Evolutionary conservation across 108 stramenopile genomes (phyloP).

Genomic region (Pseudonitzschia delicatissima): DNA sequence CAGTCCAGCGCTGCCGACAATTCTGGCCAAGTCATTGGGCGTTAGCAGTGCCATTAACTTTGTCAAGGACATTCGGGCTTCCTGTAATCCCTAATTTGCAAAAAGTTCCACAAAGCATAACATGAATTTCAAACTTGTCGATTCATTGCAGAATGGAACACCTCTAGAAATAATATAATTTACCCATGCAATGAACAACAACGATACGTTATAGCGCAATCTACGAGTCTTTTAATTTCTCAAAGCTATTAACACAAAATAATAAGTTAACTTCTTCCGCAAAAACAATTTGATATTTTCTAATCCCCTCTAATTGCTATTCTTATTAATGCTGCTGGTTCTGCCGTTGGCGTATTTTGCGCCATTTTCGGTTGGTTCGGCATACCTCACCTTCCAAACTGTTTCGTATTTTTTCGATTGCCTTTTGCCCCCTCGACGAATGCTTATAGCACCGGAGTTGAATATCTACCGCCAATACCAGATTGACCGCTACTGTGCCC

Average conservation of each 20-base stretch:
- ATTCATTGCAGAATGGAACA: too few relatives aligned
- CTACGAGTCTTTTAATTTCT: too few relatives aligned
- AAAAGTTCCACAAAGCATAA: neutral
- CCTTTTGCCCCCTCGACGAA: slow-evolving; percentile 41
- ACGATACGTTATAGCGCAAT: too few relatives aligned
- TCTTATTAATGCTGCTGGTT: neutral
- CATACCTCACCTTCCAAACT: slow-evolving; percentile 63
- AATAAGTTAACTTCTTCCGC: too few relatives aligned
- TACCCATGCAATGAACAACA: too few relatives aligned
- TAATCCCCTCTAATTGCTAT: too few relatives aligned
- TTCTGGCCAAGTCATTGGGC: slow-evolving; percentile 71
- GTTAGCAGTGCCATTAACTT: slow-evolving; percentile 79
- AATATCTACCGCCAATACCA: slow-evolving; percentile 15
- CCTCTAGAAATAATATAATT: neutral
- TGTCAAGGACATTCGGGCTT: slow-evolving; percentile 68
- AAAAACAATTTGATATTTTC: neutral
- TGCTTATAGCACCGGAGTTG: slow-evolving; percentile 50
- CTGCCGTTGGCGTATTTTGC: slow-evolving; percentile 48
- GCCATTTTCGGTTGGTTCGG: slow-evolving; percentile 78
- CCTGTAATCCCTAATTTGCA: too few relatives aligned
- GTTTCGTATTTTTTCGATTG: slow-evolving; percentile 53
- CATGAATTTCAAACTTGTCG: neutral
- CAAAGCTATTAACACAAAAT: too few relatives aligned
- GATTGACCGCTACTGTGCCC: neutral
- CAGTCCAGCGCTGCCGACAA: slow-evolving; percentile 62